Base-by-base conservation (phyloP, 129 eudicot genomes). In the Heracleum sosnowskyi region DNA sequence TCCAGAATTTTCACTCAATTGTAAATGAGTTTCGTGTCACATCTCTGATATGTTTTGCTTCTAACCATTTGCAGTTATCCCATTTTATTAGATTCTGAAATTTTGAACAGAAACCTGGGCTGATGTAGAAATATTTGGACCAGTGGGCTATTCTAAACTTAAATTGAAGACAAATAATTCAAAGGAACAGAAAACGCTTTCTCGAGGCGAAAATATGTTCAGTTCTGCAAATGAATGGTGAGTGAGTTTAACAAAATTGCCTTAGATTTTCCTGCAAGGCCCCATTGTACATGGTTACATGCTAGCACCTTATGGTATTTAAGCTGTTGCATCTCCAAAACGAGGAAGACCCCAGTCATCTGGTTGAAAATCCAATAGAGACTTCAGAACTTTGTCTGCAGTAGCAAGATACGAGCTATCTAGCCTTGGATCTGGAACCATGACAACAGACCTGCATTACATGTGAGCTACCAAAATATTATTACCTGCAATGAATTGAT, bases 381-480 rank as follows among this genome's bases (percentile, higher is more conserved):
- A 96, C 78, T 82, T 84, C 79, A 92, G 82, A 81, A 96, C 96
- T 81, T 88, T 73, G 81, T 96, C 97, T 33, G 99, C 97, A 10
- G 76, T 85, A 51, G 69, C 90, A 76, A 87, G 97, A 76, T 60
- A 87, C 37, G 96, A 83, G 81, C 82, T 86, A 82, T 95, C 99
- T 83, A 96, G 83, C 83, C 99, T 90, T 81, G 97, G 95, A 87
- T 96, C 99, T 51, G 95, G 97, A 73, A 96, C 97, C 99, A 96
- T 96, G 40, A 92, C 96, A 35, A 84, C 91, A 49, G 84, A 92
- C 97, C 97, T 92, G 90, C 84, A 82, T 68, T 28, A 46, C 70
- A 35, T 36, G 26, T 46, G 37, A 41, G 68, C n/a, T 31, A 3
- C 35, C 24, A 20, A 63, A 26, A 60, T 60, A 60, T 60, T 60